phyloP scores from a whole-genome alignment of 2,329 filamentous ascomycete species.

The Stemphylium beticola region DNA sequence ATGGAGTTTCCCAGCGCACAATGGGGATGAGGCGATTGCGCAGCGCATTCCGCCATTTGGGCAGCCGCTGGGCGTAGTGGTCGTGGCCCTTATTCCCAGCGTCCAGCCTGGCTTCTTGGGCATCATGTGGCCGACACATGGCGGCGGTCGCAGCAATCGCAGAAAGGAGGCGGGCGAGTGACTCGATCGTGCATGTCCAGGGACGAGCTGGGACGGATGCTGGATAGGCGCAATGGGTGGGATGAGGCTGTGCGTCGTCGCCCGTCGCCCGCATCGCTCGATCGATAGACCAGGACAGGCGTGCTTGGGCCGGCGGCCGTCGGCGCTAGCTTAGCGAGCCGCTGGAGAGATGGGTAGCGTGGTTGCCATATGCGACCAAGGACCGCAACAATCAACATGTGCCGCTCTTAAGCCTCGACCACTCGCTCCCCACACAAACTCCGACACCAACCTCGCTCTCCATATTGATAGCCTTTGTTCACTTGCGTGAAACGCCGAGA shows the following conservation, averaged over 20 bases:
- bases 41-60: slow-evolving; percentile 84
- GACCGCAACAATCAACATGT: slow-evolving; percentile 26
- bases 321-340: slow-evolving; percentile 15
- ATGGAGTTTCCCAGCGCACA: slow-evolving; percentile 92
- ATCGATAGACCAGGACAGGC: slow-evolving; percentile 7
- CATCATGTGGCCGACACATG: slow-evolving; percentile 37
- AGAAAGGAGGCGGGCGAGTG: slow-evolving; percentile 9
- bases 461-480: slow-evolving; percentile 35
- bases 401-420: slow-evolving; percentile 23
- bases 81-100: slow-evolving; percentile 82
- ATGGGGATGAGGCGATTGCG: slow-evolving; percentile 84
- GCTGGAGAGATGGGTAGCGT: slow-evolving; percentile 9
- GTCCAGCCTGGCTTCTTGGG: slow-evolving; percentile 54
- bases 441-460: slow-evolving; percentile 22
- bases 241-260: slow-evolving; percentile 3
- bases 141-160: slow-evolving; percentile 17
- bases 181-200: slow-evolving; percentile 23
- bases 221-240: neutral
- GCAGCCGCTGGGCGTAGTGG: slow-evolving; percentile 77
- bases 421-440: slow-evolving; percentile 17
- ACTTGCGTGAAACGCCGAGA: slow-evolving; percentile 5
- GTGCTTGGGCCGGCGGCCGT: slow-evolving; percentile 6
- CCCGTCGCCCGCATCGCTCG: slow-evolving; percentile 7
- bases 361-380: slow-evolving; percentile 27
- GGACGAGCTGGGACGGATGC: neutral